A percentile compares a stretch with the other conserved stretches of the same genome.
These are phyloP conservation scores for Claviceps africana DNA, from an alignment of 2,329 filamentous ascomycete genomes.

Conservation along the genomic window DNA sequence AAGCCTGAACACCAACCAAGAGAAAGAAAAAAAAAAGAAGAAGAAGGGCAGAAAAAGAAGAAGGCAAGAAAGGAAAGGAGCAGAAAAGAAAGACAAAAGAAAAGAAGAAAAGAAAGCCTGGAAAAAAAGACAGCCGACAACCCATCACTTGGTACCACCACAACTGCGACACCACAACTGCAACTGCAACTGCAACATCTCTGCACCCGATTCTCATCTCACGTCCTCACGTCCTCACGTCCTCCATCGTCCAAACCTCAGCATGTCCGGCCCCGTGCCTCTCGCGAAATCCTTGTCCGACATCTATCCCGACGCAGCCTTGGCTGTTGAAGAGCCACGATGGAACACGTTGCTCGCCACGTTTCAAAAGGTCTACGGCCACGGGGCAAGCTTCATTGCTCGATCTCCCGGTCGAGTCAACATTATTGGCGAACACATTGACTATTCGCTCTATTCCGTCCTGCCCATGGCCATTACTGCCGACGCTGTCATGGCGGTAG, in stretches of 20 bases:
- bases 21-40: too few relatives aligned
- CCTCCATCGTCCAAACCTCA: background rate
- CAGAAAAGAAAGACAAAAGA: too few relatives aligned
- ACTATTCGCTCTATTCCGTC: slow-evolving; percentile 94
- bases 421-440: slow-evolving; percentile 98
- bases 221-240: too few relatives aligned
- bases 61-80: too few relatives aligned
- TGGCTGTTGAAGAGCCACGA: slow-evolving; percentile 52
- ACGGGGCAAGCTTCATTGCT: slow-evolving; percentile 64
- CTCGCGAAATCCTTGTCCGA: slow-evolving; percentile 60
- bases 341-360: slow-evolving; percentile 61
- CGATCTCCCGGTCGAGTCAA: slow-evolving; percentile 91
- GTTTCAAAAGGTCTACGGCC: slow-evolving; percentile 59
- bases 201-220: background rate
- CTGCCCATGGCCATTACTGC: slow-evolving; percentile 90
- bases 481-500: slow-evolving; percentile 78
- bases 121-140: background rate
- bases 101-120: too few relatives aligned
- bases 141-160: background rate
- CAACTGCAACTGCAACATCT: background rate
- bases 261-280: slow-evolving; percentile 50
- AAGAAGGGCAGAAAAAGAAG: too few relatives aligned
- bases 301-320: slow-evolving; percentile 67
- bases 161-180: background rate
- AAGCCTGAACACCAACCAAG: too few relatives aligned